Conservation (phyloP, 768 basidiomycete genomes). For the Phallus indusiatus region DNA sequence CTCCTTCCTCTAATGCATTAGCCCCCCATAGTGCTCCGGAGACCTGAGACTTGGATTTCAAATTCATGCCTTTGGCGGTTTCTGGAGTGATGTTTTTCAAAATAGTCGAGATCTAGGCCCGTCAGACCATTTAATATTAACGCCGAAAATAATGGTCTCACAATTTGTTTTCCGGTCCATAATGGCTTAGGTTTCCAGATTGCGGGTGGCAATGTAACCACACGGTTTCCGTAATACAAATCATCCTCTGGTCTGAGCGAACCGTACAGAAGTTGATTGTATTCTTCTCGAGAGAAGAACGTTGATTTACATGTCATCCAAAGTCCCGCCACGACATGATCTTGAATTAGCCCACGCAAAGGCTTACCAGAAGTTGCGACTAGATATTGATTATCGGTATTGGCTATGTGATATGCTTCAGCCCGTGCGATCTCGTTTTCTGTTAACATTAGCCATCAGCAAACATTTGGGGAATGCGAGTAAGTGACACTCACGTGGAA, state of each 20-base stretch:
- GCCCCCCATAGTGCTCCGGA: slow-evolving; percentile 78
- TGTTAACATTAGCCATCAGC: slow-evolving; percentile 22
- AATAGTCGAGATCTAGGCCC: slow-evolving; percentile 78
- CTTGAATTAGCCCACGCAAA: slow-evolving; percentile 94
- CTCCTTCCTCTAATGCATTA: slow-evolving; percentile 66
- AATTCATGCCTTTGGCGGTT: slow-evolving; percentile 70
- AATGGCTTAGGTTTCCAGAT: slow-evolving; percentile 85
- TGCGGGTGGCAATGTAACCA: slow-evolving; percentile 80
- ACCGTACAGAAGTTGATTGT: slow-evolving; percentile 92
- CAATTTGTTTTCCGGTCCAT: slow-evolving; percentile 98
- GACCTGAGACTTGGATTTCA: slow-evolving; percentile 82
- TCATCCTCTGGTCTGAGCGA: slow-evolving; percentile 81
- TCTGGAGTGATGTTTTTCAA: slow-evolving; percentile 84
- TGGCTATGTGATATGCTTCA: slow-evolving; percentile 89
- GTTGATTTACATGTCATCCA: slow-evolving; percentile 97
- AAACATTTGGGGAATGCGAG: neutral
- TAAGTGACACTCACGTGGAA: slow-evolving; percentile 63
- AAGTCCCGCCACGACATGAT: slow-evolving; percentile 97
- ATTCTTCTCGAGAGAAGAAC: slow-evolving; percentile 93
- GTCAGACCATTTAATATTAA: slow-evolving; percentile 3
- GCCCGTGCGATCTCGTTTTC: slow-evolving; percentile 94
- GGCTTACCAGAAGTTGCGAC: slow-evolving; percentile 98
- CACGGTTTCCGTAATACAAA: slow-evolving; percentile 47
- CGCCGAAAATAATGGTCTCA: slow-evolving; percentile 29
- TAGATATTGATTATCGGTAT: slow-evolving; percentile 98